phyloP scores from a whole-genome alignment of 805 yeast genomes.

The Sugiyamaella americana region DNA sequence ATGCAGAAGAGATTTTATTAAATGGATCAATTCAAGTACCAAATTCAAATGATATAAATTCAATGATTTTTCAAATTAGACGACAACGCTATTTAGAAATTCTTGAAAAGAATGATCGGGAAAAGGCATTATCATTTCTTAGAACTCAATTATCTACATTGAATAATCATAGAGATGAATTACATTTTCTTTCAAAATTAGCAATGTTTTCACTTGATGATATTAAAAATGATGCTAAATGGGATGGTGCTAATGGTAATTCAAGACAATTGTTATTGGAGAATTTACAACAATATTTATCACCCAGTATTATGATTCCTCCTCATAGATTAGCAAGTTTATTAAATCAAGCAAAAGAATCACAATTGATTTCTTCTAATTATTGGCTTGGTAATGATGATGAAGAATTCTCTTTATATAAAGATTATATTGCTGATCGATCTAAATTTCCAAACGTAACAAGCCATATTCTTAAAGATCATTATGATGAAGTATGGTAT shows the following conservation, averaged over 20 bases:
- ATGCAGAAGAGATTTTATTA: constrained; percentile 31
- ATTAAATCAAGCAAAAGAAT: constrained; percentile 44
- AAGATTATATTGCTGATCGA: constrained; percentile 32
- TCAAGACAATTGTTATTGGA: constrained; percentile 40
- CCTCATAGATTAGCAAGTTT: constrained; percentile 45
- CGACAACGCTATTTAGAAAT: constrained; percentile 41
- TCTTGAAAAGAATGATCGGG: constrained; percentile 30
- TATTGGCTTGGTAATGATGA: constrained; percentile 17
- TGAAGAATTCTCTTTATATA: constrained; percentile 30
- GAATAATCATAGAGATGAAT: constrained; percentile 20
- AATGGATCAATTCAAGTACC: constrained; percentile 23
- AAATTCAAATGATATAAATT: constrained; percentile 20
- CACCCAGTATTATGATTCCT: constrained; percentile 50
- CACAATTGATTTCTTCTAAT: constrained; percentile 37
- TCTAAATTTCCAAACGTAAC: constrained; percentile 32
- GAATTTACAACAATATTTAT: constrained; percentile 41
- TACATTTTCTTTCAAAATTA: constrained; percentile 27
- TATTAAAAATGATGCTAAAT: constrained; percentile 27
- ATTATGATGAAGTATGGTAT: constrained; percentile 78
- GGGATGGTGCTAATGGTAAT: constrained; percentile 30
- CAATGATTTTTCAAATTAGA: constrained; percentile 33
- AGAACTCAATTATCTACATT: constrained; percentile 33
- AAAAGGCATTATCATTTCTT: constrained; percentile 35
- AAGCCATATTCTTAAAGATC: constrained; percentile 44
- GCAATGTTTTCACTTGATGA: constrained; percentile 29